Evolutionary conservation across 768 basidiomycete genomes (phyloP).

Genomic region (Hydnomerulius pinastri): DNA sequence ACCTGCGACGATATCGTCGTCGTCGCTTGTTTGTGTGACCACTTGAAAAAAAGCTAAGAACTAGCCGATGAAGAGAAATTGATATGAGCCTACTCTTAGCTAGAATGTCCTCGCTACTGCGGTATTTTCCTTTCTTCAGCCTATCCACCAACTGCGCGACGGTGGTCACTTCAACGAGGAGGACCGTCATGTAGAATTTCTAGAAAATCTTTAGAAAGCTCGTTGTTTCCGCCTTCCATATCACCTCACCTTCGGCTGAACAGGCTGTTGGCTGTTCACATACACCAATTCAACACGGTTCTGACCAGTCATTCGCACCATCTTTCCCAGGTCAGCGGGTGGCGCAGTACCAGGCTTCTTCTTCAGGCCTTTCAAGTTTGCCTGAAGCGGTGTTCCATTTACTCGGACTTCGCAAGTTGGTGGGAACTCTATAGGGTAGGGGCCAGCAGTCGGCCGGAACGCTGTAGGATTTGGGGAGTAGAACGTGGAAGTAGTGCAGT

Average conservation of each 20-base stretch:
- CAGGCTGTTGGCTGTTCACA: slow-evolving; percentile 83
- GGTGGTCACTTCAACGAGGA: slow-evolving; percentile 78
- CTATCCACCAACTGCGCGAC: slow-evolving; percentile 71
- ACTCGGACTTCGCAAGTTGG: slow-evolving; percentile 90
- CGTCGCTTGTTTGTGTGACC: slow-evolving; percentile 57
- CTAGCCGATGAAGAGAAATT: background rate
- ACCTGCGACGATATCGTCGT: slow-evolving; percentile 92
- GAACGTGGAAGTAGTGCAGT: slow-evolving; percentile 84
- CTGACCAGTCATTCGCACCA: slow-evolving; percentile 39
- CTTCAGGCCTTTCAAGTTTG: slow-evolving; percentile 88
- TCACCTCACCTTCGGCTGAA: slow-evolving; percentile 62
- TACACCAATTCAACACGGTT: slow-evolving; percentile 89
- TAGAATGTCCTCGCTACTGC: slow-evolving; percentile 61
- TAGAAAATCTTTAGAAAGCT: slow-evolving; percentile 31
- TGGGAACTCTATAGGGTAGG: slow-evolving; percentile 88
- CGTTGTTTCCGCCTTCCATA: background rate
- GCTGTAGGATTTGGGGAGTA: slow-evolving; percentile 50
- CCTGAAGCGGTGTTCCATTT: slow-evolving; percentile 66
- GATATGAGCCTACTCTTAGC: slow-evolving; percentile 57
- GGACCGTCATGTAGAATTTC: slow-evolving; percentile 87
- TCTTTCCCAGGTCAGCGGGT: slow-evolving; percentile 68
- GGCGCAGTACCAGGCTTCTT: slow-evolving; percentile 94
- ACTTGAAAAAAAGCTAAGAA: slow-evolving; percentile 42
- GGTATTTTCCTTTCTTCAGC: slow-evolving; percentile 68
- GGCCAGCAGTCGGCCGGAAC: slow-evolving; percentile 52